These are phyloP conservation scores for Nematodospora valgi DNA, from an alignment of 805 yeast species.

Conservation along the genomic window DNA sequence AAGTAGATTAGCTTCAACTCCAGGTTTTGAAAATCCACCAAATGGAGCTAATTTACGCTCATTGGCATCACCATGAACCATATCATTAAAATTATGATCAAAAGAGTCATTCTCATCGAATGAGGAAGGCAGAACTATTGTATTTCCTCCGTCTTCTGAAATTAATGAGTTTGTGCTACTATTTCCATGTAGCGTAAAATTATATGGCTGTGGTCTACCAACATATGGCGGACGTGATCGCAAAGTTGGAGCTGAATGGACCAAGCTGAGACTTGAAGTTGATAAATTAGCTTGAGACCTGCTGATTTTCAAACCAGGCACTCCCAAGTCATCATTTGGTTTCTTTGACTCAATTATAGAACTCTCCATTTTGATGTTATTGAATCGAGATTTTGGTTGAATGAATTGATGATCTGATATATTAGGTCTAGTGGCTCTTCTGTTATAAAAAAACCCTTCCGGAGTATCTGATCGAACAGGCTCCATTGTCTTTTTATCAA, in stretches of 20 bases:
- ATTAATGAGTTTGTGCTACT: constrained; percentile 28
- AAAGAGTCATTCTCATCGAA: constrained; percentile 15
- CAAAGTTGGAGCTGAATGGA: constrained; percentile 1
- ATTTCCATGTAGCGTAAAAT: constrained; percentile 16
- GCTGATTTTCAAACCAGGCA: constrained; percentile 34
- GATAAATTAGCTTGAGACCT: constrained; percentile 25
- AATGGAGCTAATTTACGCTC: constrained; percentile 50
- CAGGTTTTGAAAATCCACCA: constrained; percentile 73
- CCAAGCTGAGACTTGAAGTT: constrained; percentile 10
- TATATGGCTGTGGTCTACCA: neutral
- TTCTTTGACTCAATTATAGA: constrained; percentile 38
- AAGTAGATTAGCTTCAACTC: constrained; percentile 44
- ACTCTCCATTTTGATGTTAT: constrained; percentile 21
- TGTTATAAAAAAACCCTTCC: constrained; percentile 49
- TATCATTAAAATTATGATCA: constrained; percentile 23
- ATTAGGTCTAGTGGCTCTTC: constrained; percentile 3
- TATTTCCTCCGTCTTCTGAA: constrained; percentile 20
- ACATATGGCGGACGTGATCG: constrained; percentile 3
- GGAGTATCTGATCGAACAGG: constrained; percentile 34
- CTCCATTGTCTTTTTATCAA: constrained; percentile 1
- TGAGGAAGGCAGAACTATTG: neutral
- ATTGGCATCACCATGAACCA: constrained; percentile 22
- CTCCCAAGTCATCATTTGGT: constrained; percentile 23
- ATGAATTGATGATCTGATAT: constrained; percentile 27
- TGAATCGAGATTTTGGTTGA: constrained; percentile 44